A percentile compares a stretch with the other conserved stretches of the same genome.
phyloP scores from a whole-genome alignment of 225 moss, liverwort and hornwort genomes.

The Marchantia polymorpha region DNA sequence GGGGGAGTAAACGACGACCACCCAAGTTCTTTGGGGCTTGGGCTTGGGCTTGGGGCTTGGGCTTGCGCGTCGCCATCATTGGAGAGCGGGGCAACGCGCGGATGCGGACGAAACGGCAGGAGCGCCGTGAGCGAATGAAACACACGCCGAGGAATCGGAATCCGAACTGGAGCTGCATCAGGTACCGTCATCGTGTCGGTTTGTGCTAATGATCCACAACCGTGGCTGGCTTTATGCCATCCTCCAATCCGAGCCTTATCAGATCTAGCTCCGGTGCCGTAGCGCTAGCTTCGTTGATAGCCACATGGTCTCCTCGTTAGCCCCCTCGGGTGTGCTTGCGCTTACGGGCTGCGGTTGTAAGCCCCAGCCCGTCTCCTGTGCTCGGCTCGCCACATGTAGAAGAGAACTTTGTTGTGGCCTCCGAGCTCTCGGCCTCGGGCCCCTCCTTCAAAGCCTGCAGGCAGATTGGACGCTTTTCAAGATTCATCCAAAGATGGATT shows the following conservation, averaged over 20 bases:
- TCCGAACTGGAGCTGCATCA: too few species aligned
- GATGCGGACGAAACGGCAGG: too few species aligned
- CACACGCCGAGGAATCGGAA: too few species aligned
- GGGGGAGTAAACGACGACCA: too few species aligned
- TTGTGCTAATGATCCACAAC: conserved; percentile 6
- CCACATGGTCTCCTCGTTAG: background rate
- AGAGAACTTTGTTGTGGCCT: background rate
- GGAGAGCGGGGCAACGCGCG: too few species aligned
- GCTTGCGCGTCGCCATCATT: too few species aligned
- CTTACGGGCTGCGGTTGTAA: background rate
- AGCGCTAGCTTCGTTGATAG: background rate
- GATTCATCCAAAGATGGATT: background rate
- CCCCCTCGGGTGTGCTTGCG: background rate
- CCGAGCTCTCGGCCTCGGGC: background rate
- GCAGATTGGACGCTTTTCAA: background rate
- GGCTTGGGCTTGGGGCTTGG: too few species aligned
- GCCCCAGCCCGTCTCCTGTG: background rate
- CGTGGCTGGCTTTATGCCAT: background rate
- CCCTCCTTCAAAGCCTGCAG: background rate
- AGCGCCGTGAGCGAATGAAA: too few species aligned
- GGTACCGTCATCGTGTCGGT: conserved; percentile 10
- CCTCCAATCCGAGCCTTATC: background rate
- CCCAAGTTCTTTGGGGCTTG: too few species aligned
- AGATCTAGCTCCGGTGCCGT: background rate
- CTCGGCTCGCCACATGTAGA: background rate